Base-by-base conservation (phyloP, 257 asterid genomes). In the Solanum virginianum region DNA sequence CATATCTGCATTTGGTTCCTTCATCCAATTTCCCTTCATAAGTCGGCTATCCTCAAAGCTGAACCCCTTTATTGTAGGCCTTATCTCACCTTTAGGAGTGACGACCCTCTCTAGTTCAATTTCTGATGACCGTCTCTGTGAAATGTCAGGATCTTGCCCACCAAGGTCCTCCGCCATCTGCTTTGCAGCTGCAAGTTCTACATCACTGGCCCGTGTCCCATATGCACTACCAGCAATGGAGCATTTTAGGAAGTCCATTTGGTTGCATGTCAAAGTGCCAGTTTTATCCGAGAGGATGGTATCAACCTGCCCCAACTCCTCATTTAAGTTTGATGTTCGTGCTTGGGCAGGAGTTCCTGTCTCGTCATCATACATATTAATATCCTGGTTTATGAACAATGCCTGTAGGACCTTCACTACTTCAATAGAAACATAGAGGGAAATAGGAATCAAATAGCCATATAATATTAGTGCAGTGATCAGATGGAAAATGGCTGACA, bases 171-270 rank as follows among this genome's bases (percentile, higher is more conserved):
- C 90, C 15, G 93, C 99, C 95, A 96, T 92, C 90, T 93, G 94
- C 88, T 93, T 91, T 12, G 93, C 97, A 65, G 99, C 98, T 68
- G 99, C 99, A 81, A 96, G 92, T 89, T 96, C 99, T 51, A 96
- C 98, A 85, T 94, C 98, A 89, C 99, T 93, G 84, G 96, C 93
- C 47, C 92, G 89, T 80, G 88, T 91, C 8, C 99, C 99, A 36
- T 93, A 96, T 54, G 97, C 89, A 60, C 79, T 83, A 65, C 99
- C 99, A 77, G 96, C 98, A 89, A 96, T 93, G 77, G 99, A 96
- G 90, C 99, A 96, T 88, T 96, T 96, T 70, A 96, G 92, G 86
- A 94, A 96, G 90, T 96, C 99, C 98, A 96, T 96, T 88, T 96
- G 99, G 90, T 96, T 96, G 90, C 99, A 94, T 14, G 99, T 96